Conservation (phyloP, 768 basidiomycete genomes). For the Pholiota conissans region DNA sequence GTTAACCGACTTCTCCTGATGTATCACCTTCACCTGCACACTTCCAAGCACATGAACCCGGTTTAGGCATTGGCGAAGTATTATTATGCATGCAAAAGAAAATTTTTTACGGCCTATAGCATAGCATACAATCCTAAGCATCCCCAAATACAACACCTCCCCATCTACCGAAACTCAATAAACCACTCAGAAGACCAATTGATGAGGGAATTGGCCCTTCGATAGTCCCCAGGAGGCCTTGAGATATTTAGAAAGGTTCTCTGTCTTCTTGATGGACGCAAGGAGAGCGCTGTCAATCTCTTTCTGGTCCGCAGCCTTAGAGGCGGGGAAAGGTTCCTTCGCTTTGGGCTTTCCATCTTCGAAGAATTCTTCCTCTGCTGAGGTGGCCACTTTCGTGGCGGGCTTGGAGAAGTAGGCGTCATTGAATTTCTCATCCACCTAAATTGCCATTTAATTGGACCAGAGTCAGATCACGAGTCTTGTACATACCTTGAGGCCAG, state of each 20-base stretch:
- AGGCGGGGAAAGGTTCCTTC: conserved; percentile 83
- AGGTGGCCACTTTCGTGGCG: conserved; percentile 61
- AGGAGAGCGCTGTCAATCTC: conserved; percentile 77
- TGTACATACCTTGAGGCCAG: conserved; percentile 62
- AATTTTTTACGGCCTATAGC: conserved; percentile 37
- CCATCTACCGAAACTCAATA: conserved; percentile 10
- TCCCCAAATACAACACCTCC: conserved; percentile 17
- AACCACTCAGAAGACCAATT: conserved; percentile 75
- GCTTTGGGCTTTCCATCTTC: conserved; percentile 89
- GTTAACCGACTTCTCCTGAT: background rate
- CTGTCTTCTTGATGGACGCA: conserved; percentile 85
- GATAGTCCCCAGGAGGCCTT: conserved; percentile 91
- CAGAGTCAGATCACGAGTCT: conserved; percentile 13
- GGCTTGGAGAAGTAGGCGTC: conserved; percentile 93
- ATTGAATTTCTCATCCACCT: conserved; percentile 90
- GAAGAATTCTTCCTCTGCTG: conserved; percentile 98
- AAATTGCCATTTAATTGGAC: conserved; percentile 8
- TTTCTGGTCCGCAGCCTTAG: conserved; percentile 92
- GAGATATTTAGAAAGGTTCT: conserved; percentile 91
- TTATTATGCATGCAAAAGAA: conserved; percentile 22
- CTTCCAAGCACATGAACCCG: background rate
- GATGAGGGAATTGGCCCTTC: conserved; percentile 97
- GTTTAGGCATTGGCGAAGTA: conserved; percentile 1
- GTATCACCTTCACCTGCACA: background rate
- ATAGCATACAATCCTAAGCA: conserved; percentile 23